phyloP scores from a whole-genome alignment of 371 early-diverging fungal species.

The Batrachochytrium dendrobatidis region DNA sequence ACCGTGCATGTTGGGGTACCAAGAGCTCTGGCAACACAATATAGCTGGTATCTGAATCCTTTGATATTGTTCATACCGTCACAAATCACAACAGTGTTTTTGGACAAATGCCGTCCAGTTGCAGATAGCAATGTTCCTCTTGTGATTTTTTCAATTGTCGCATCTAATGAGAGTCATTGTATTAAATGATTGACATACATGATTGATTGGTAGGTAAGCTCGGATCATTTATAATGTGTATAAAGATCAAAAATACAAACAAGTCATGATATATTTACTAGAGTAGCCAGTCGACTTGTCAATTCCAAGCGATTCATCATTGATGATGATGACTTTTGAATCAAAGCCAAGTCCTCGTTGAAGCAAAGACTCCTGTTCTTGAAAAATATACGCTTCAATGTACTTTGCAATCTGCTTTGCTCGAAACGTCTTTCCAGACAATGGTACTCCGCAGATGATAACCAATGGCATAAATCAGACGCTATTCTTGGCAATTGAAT shows the following conservation, averaged over 20 bases:
- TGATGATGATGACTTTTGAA: constrained; percentile 48
- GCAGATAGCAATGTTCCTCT: constrained; percentile 84
- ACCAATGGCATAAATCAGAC: constrained; percentile 75
- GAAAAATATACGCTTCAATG: constrained; percentile 43
- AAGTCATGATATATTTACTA: constrained; percentile 30
- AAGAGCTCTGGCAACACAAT: constrained; percentile 81
- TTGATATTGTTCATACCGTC: constrained; percentile 96
- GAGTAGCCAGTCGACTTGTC: constrained; percentile 53
- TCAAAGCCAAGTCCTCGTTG: constrained; percentile 9
- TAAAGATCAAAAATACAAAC: not conserved
- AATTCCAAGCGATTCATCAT: constrained; percentile 70
- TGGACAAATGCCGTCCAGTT: constrained; percentile 73
- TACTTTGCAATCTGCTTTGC: constrained; percentile 62
- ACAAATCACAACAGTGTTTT: constrained; percentile 79
- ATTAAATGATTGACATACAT: not conserved
- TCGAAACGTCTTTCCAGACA: constrained; percentile 82
- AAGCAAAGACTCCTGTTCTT: not conserved
- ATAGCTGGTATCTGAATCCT: constrained; percentile 94
- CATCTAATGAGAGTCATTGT: constrained; percentile 10
- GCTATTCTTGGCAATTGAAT: not conserved
- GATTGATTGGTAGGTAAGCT: not conserved
- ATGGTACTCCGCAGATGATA: constrained; percentile 80
- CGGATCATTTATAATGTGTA: not conserved
- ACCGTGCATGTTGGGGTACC: constrained; percentile 86
- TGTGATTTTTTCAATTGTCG: constrained; percentile 79